Percentiles rank a stretch among this genome's conserved stretches.
Conservation (phyloP, 2,329 filamentous ascomycete genomes). For the Pseudopyrenochaeta lycopersici region DNA sequence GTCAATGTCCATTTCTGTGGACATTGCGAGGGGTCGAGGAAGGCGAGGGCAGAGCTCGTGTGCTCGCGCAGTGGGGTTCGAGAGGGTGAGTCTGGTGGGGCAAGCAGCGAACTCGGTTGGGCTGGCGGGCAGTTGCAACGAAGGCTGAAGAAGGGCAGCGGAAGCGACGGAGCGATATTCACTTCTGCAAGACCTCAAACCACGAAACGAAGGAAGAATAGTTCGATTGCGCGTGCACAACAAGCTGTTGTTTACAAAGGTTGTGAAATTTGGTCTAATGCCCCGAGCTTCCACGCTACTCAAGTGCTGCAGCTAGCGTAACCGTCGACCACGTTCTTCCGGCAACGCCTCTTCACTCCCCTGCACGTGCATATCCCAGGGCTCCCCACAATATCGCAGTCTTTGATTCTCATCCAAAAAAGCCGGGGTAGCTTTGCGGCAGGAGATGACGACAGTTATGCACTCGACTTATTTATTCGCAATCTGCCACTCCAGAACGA, state of each 20-base stretch:
- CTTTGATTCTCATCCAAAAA: too few species aligned
- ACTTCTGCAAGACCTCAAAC: background rate
- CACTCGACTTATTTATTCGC: too few species aligned
- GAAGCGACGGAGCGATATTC: background rate
- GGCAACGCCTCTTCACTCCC: conserved; percentile 8
- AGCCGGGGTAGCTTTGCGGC: too few species aligned
- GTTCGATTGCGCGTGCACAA: conserved; percentile 25
- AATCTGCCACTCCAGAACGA: too few species aligned
- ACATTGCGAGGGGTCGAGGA: conserved; percentile 29
- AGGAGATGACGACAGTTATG: too few species aligned
- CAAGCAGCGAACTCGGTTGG: conserved; percentile 12
- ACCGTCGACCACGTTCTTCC: conserved; percentile 19
- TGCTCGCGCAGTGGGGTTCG: conserved; percentile 38
- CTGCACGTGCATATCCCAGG: background rate
- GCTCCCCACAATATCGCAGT: too few species aligned
- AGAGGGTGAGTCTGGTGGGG: conserved; percentile 28
- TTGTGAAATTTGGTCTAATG: conserved; percentile 33
- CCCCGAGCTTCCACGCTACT: conserved; percentile 19
- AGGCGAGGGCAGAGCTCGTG: conserved; percentile 33
- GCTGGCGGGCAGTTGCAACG: background rate
- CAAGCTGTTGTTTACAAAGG: conserved; percentile 36
- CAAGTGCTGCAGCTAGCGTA: conserved; percentile 11
- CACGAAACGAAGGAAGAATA: conserved; percentile 19
- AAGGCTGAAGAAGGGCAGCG: background rate
- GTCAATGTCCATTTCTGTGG: conserved; percentile 72